A percentile compares a stretch with the other conserved stretches of the same genome.
Evolutionary conservation across 2,329 filamentous ascomycete species (phyloP).

Genomic region (Ascochyta fabae): DNA sequence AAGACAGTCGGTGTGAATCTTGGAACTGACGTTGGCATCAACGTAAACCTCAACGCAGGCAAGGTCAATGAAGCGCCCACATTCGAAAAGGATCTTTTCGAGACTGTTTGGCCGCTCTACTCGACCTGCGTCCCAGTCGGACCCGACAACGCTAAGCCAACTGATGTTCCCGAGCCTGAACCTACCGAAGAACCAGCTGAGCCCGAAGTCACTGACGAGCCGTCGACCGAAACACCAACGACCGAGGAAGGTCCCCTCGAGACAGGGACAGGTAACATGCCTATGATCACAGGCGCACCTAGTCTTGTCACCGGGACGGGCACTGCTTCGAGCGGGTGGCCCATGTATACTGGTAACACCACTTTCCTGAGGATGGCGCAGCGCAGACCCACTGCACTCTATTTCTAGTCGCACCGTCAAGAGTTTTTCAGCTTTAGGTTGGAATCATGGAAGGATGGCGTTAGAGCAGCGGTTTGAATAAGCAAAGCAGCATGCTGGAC

Average conservation of each 20-base stretch:
- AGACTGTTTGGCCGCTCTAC: slow-evolving; percentile 30
- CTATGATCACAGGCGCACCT: slow-evolving; percentile 12
- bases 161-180: slow-evolving; percentile 13
- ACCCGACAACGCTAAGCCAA: slow-evolving; percentile 21
- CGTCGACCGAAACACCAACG: slow-evolving; percentile 1
- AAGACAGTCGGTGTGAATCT: slow-evolving; percentile 28
- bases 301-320: slow-evolving; percentile 12
- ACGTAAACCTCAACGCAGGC: slow-evolving; percentile 31
- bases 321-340: slow-evolving; percentile 17
- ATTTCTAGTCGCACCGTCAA: not conserved
- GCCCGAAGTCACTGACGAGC: slow-evolving; percentile 11
- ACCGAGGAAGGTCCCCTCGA: slow-evolving; percentile 2
- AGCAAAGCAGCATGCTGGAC: no score
- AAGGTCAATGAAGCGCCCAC: slow-evolving; percentile 24
- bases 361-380: slow-evolving; percentile 22
- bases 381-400: slow-evolving; percentile 17
- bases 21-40: slow-evolving; percentile 27
- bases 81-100: slow-evolving; percentile 26
- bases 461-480: no score
- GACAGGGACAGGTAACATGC: slow-evolving; percentile 13
- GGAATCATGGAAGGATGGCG: not conserved
- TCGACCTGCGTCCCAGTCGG: slow-evolving; percentile 29
- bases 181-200: slow-evolving; percentile 9
- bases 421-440: not conserved
- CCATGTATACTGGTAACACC: slow-evolving; percentile 18